Evolutionary conservation across 768 basidiomycete genomes (phyloP).

Genomic region (Holtermanniella nyarrowii): DNA sequence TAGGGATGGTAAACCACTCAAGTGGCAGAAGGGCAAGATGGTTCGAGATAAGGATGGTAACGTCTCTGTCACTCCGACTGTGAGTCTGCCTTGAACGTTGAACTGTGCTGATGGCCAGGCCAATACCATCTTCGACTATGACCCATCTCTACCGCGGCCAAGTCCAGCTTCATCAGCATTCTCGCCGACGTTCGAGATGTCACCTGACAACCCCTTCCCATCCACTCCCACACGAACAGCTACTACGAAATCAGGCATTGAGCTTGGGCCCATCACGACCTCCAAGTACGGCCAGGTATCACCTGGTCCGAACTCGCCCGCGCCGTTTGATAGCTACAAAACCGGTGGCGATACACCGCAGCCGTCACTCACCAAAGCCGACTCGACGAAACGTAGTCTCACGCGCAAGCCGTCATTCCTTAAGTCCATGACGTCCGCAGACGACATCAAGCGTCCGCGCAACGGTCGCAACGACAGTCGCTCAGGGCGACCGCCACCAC

Average conservation of each 20-base stretch:
- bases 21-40: conserved; percentile 20
- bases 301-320: too few relatives aligned
- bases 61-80: background rate
- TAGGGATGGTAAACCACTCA: conserved; percentile 25
- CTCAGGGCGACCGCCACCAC: background rate
- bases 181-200: conserved; percentile 26
- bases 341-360: too few relatives aligned
- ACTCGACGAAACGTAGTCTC: too few relatives aligned
- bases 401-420: background rate
- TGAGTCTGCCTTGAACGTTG: background rate
- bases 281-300: too few relatives aligned
- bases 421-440: too few relatives aligned
- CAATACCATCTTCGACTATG: background rate
- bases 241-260: background rate
- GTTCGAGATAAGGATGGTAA: background rate
- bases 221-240: background rate
- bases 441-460: background rate
- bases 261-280: background rate
- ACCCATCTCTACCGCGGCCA: background rate
- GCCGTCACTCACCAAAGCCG: too few relatives aligned
- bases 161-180: conserved; percentile 11
- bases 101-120: background rate
- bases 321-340: too few relatives aligned
- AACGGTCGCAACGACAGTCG: background rate
- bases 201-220: conserved; percentile 23